Base-by-base conservation (phyloP, 345 rosid genomes). In the Ceriops zippeliana region DNA sequence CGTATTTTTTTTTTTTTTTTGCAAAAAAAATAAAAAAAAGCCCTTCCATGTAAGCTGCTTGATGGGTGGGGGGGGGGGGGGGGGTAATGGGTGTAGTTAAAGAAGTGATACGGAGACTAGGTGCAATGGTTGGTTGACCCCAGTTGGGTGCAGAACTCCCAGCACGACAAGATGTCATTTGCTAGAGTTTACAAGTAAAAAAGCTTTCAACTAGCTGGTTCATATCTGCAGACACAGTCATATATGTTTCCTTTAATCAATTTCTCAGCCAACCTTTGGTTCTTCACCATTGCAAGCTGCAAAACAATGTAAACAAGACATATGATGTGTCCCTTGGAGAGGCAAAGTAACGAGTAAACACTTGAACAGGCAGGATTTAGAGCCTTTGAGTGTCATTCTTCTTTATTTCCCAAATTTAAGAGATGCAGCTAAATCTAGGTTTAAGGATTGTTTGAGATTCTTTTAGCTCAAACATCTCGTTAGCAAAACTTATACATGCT, bases 271-370 rank as follows among this genome's bases (percentile, higher is more conserved):
- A 95, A 75, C 76, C 99, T 88, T 70, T 95, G 99, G 70, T 95
- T 95, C 88, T 95, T 91, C 82, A 95, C 97, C 99, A 95, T 95
- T 61, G 99, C 99, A 58, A 95, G 89, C 99, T 91, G 90, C 76
- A 81, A 79, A 75, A 61, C 16, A 68, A 63, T 21, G 46, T 15
- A 21, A 52, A 37, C 16, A 60, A 58, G 27, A 60, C 37, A 71
- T 22, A 59, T 65, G 4, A 59, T 2, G 10, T 30, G 38, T 51
- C 38, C 1, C 13, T 20, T 22, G 31, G 67, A 54, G 30, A 2
- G 22, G n/a, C 7, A 20, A 54, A 54, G 15, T 54, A 22, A 22
- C 4, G 6, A 21, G 30, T 54, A 8, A 26, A 54, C 37, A 9
- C 54, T 57, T 27, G 13, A 24, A 54, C 24, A 16, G 27, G 31